Conservation (phyloP, 23 red algal genomes). For the Pyropia haitanensis region DNA sequence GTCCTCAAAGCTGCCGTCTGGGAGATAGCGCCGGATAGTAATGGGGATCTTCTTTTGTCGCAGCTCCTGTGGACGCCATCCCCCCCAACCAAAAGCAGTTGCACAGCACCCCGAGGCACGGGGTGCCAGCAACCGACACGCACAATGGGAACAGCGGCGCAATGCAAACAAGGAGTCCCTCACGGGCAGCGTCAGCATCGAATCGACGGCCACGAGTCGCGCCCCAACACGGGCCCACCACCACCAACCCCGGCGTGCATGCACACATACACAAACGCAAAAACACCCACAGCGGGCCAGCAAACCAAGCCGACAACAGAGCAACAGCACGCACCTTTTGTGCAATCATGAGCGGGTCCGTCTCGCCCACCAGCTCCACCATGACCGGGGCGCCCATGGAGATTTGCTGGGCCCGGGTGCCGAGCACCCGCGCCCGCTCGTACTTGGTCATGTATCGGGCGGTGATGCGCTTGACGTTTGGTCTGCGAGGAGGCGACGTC, state of each 20-base stretch:
- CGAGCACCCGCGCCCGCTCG: slow-evolving; percentile 89
- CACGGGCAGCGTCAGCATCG: too few species aligned
- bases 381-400: slow-evolving; percentile 92
- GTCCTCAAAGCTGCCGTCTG: slow-evolving; percentile 92
- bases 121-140: too few species aligned
- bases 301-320: not conserved
- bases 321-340: slow-evolving; percentile 13
- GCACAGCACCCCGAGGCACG: too few species aligned
- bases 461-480: slow-evolving; percentile 40
- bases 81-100: too few species aligned
- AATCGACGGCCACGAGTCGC: too few species aligned
- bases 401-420: slow-evolving; percentile 80
- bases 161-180: too few species aligned
- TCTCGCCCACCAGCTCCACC: slow-evolving; percentile 79
- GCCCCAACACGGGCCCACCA: not conserved
- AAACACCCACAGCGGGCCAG: not conserved
- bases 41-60: slow-evolving; percentile 96
- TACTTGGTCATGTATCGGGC: slow-evolving; percentile 93
- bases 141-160: too few species aligned
- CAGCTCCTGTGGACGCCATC: slow-evolving; percentile 38
- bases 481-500: too few species aligned
- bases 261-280: not conserved
- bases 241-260: not conserved
- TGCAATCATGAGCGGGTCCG: slow-evolving; percentile 89
- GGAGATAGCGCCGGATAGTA: slow-evolving; percentile 84